Evolutionary conservation across 164 flowering plant genomes (phyloP).

Genomic region (Liquidambar formosana): DNA sequence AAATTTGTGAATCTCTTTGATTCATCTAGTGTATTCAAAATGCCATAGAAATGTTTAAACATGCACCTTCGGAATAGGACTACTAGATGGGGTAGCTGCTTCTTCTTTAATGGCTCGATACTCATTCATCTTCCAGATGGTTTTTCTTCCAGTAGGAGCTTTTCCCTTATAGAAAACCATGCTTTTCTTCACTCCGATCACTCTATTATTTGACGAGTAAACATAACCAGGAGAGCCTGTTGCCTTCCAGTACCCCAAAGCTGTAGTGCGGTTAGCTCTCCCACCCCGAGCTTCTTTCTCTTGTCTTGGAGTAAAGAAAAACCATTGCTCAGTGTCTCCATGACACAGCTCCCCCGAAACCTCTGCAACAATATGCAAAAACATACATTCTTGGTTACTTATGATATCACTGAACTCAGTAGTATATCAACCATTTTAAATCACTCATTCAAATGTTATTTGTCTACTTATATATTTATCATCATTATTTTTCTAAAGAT

Average conservation of each 20-base stretch:
- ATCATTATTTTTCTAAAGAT: not conserved
- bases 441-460: too few relatives aligned
- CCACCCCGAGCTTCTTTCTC: slow-evolving; percentile 68
- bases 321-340: slow-evolving; percentile 62
- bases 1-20: too few relatives aligned
- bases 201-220: slow-evolving; percentile 37
- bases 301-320: slow-evolving; percentile 61
- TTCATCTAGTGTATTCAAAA: too few relatives aligned
- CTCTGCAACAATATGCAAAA: slow-evolving; percentile 26
- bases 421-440: too few relatives aligned
- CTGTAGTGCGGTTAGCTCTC: slow-evolving; percentile 51
- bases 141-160: slow-evolving; percentile 59
- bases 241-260: slow-evolving; percentile 71
- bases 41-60: too few relatives aligned
- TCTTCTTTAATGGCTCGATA: slow-evolving; percentile 36
- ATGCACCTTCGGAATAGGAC: slow-evolving; percentile 27
- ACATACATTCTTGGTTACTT: not conserved
- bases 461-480: too few relatives aligned
- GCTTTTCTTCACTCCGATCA: slow-evolving; percentile 57
- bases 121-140: slow-evolving; percentile 68
- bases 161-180: slow-evolving; percentile 65
- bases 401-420: not conserved
- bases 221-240: slow-evolving; percentile 65
- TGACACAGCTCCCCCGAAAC: slow-evolving; percentile 39
- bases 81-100: not conserved